Base-by-base conservation (phyloP, 2,329 filamentous ascomycete species). In the Calonectria ilicicola region DNA sequence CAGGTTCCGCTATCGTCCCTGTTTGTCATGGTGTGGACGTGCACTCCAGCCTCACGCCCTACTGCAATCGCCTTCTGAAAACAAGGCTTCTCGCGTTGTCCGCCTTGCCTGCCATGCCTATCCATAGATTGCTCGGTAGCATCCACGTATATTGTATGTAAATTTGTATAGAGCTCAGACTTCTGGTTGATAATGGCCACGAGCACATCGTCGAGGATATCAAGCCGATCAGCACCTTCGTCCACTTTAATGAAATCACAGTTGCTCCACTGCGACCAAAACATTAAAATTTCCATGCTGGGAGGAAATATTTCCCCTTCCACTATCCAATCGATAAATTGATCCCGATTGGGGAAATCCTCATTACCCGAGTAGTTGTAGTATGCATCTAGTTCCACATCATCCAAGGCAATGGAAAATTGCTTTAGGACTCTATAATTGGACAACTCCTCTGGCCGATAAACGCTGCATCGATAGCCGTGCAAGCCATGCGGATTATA, bases 61-160 rank as follows among this genome's bases (percentile, higher is more conserved):
- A 70, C 73, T 5, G 60, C 71, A 2, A 65, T 38, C 3, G 76
- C 44, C 12, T 62, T 64, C 19, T 14, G 65, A 40, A 78, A 68
- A 29, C 63, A n/a, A 4, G 3, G 8, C 7, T 58, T 19, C 12
- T 60, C 15, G 1, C 19, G 49, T 1, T 32, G 29, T 9, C 29
- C 9, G 9, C 29, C 29, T 9, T 32, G 29, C 9, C 29, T 32
- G 29, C 9, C 29, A 5, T 56, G 49, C 0, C 17, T 40, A 1
- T 66, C 44, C 4, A 67, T 6, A 26, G n/a, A 14, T 3, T 27
- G 26, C 19, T 78, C 76, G 1, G 72, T 49, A 0, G 63, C 19
- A 9, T 77, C 32, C 2, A 77, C 23, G 23, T 78, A 78, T 0
- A 78, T 5, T 32, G 44, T 73, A n/a, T 58, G 63, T 0, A 77